Base-by-base conservation (phyloP, 805 yeast species). In the Wickerhamomyces ciferrii region DNA sequence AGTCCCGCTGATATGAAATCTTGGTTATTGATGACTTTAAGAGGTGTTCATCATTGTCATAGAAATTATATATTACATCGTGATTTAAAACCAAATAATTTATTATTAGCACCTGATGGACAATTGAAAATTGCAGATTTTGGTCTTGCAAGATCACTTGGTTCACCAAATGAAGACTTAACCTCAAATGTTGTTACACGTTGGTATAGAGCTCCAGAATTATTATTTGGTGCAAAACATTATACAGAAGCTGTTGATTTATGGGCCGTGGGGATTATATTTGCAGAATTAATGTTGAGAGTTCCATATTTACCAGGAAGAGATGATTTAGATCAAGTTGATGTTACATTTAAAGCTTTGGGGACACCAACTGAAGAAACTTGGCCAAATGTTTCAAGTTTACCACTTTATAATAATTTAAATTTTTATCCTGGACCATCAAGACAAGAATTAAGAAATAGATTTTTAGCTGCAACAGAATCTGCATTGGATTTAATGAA, bases 201-300 rank as follows among this genome's bases (percentile, higher is more conserved):
- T 49, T 94, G 99, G 99, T 94, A 94, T 65, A 71, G 98, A 46
- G 96, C 98, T 0, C 99, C 99, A 0, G 99, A 94, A 59, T 69
- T 94, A 41, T 68, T 94, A 21, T 79, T 92, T 50, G 97, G 97
- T 1, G 85, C 97, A 0, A 76, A 84, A 42, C 94, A 89, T 63
- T 94, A 94, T 59, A 84, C 96, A 0, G 84, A 83, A 2, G 95
- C 95, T 0, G 78, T 94, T 4, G 99, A 94, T 66, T 70, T 90
- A 13, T 94, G 99, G 99, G 92, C 98, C 0, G 87, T 91, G 5
- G 99, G 99, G 2, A 80, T 90, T 34, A 92, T 94, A 3, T 94
- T 94, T 70, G 98, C 98, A 0, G 99, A 94, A 59, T 68, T 94
- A 55, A 89, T 94, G 97, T 71, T 94, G 53, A 74, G 99, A 60